A percentile compares a stretch with the other conserved stretches of the same genome.
These are phyloP conservation scores for Serendipita sp. DNA, from an alignment of 768 basidiomycete genomes.

Conservation along the genomic window DNA sequence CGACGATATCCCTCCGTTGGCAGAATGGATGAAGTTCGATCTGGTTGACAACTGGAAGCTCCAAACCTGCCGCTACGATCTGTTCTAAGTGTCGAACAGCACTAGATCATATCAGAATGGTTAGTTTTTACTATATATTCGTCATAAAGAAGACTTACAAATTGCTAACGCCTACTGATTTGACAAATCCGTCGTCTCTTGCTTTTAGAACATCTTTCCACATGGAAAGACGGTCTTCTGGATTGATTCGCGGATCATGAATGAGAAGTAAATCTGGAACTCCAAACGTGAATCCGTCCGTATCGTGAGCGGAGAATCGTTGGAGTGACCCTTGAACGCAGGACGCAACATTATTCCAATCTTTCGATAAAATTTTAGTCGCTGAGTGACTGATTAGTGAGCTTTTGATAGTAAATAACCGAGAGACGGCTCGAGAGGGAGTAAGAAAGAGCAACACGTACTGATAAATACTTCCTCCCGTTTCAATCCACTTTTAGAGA, in stretches of 20 bases:
- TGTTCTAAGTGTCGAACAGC: slow-evolving; percentile 59
- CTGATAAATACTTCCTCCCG: slow-evolving; percentile 59
- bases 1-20: slow-evolving; percentile 24
- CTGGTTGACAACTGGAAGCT: slow-evolving; percentile 62
- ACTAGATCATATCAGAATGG: slow-evolving; percentile 22
- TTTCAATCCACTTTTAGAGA: slow-evolving; percentile 30
- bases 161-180: slow-evolving; percentile 65
- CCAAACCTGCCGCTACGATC: slow-evolving; percentile 44
- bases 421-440: not conserved
- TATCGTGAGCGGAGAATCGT: not conserved
- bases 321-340: not conserved
- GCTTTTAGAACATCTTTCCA: slow-evolving; percentile 55
- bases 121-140: not conserved
- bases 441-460: slow-evolving; percentile 20
- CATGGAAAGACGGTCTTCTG: slow-evolving; percentile 46
- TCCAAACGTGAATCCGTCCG: not conserved
- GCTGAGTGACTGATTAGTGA: not conserved
- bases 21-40: slow-evolving; percentile 71
- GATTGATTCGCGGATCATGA: slow-evolving; percentile 53
- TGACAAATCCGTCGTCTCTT: slow-evolving; percentile 44
- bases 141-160: slow-evolving; percentile 32
- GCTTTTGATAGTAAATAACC: not conserved
- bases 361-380: not conserved
- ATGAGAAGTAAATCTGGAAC: slow-evolving; percentile 55
- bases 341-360: not conserved